These are phyloP conservation scores for Colletotrichum endophyticum DNA, from an alignment of 2,329 filamentous ascomycete species.

Conservation along the genomic window DNA sequence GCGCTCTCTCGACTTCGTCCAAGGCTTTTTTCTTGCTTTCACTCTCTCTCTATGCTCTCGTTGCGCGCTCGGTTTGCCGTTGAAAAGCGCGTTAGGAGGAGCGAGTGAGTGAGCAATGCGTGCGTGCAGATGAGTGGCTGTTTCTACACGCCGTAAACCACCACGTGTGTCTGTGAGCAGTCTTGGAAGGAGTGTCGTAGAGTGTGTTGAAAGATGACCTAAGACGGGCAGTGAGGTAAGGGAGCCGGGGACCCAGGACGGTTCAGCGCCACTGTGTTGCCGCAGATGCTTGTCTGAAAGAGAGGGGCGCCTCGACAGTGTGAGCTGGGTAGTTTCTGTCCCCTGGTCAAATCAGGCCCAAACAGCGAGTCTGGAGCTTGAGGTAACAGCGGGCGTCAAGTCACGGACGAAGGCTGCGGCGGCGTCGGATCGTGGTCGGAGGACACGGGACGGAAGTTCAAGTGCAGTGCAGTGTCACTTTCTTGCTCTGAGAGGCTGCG, in stretches of 20 bases:
- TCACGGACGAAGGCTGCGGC: background rate
- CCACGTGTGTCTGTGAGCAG: background rate
- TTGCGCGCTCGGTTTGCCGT: background rate
- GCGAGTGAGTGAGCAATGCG: background rate
- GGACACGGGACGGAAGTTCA: background rate
- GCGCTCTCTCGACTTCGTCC: background rate
- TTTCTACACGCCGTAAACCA: background rate
- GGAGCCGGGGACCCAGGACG: background rate
- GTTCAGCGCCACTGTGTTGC: conserved; percentile 1
- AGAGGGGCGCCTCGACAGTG: background rate
- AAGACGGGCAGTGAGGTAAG: conserved; percentile 6
- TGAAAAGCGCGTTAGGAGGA: background rate
- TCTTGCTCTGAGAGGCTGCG: background rate
- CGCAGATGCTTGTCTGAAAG: conserved; percentile 12
- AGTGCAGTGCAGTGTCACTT: background rate
- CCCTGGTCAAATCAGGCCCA: conserved; percentile 1
- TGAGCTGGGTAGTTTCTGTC: background rate
- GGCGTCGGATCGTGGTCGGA: background rate
- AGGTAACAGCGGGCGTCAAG: background rate
- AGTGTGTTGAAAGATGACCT: background rate
- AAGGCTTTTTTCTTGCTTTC: background rate
- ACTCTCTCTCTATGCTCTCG: background rate
- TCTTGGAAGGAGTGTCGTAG: background rate
- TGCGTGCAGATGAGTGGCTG: background rate
- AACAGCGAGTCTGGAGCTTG: background rate